Evolutionary conservation across 2,329 filamentous ascomycete genomes (phyloP).

Genomic region (Malbranchea cinnamomea): DNA sequence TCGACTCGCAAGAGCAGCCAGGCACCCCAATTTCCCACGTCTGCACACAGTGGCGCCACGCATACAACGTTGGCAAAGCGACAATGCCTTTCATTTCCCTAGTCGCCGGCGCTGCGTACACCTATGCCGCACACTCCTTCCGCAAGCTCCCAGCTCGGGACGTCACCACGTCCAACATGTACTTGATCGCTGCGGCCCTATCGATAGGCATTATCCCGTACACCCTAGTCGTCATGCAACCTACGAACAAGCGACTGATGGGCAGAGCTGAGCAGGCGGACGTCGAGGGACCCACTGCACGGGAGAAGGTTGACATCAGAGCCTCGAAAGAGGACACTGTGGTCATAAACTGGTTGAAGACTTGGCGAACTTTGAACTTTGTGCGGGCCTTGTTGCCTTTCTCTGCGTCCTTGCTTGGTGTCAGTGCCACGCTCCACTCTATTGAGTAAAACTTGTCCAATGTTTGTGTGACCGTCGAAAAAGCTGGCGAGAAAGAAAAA

Average conservation of each 20-base stretch:
- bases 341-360: slow-evolving; percentile 10
- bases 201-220: slow-evolving; percentile 20
- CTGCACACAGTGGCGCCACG: slow-evolving; percentile 17
- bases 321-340: slow-evolving; percentile 8
- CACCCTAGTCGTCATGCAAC: slow-evolving; percentile 16
- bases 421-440: slow-evolving; percentile 9
- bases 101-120: slow-evolving; percentile 38
- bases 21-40: slow-evolving; percentile 13
- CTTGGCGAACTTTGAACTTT: slow-evolving; percentile 8
- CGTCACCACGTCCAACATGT: slow-evolving; percentile 11
- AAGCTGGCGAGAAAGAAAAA: no score
- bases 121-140: slow-evolving; percentile 20
- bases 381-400: slow-evolving; percentile 8
- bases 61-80: slow-evolving; percentile 36
- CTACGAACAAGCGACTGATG: slow-evolving; percentile 16
- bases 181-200: slow-evolving; percentile 16
- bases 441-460: no score
- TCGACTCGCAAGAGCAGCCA: slow-evolving; percentile 8
- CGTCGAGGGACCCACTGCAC: slow-evolving; percentile 12
- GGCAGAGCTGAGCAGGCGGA: slow-evolving; percentile 14
- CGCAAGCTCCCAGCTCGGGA: slow-evolving; percentile 9
- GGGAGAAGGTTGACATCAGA: slow-evolving; percentile 7
- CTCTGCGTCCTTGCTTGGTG: slow-evolving; percentile 5
- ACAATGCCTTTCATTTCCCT: slow-evolving; percentile 37
- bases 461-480: no score